Evolutionary conservation across 768 basidiomycete genomes (phyloP), one percentile per base, ranked within the genome.

Genomic region (Lyophyllum decastes): DNA sequence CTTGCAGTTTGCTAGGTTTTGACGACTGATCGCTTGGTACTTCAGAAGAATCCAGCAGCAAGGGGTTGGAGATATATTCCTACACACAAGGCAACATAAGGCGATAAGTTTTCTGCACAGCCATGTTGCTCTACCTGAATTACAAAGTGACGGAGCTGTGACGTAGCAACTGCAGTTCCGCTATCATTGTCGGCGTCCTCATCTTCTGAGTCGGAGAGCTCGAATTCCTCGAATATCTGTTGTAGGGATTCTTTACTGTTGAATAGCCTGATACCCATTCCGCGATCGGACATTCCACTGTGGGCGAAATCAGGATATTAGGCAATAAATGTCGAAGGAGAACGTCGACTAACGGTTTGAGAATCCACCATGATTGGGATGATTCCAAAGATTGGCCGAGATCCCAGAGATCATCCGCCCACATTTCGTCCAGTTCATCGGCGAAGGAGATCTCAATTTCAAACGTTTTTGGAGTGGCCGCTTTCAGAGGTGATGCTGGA

Each of bases 391-490:
- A 75, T 45, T 81, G 72, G 6, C 82, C 85, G 14, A 98, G 82
- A 49, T 97, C 95, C 81, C 88, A 98, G 33, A 98, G 81, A 57
- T 99, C 97, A 72, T 98, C 96, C 27, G 83, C 73, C 84, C 95
- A 90, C 73, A 94, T 77, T 72, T 98, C 97, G 58, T 97, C 94
- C 17, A 99, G 80, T 66, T 99, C 97, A 72, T 99, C 96, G 2
- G 89, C 88, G 69, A 90, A 94, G 14, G 90, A 87, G 24, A 98
- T 78, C 60, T 96, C 92, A 54, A 97, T 76, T 55, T 90, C 86
- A 80, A 88, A 95, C 8, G 94, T 95, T 61, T 72, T 75, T 14
- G 95, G 95, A 14, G 83, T 75, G 12, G 85, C 80, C 30, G 64
- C 65, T 47, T 67, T 73, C 35, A 98, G 79, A 7, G 75, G 53